phyloP scores from a whole-genome alignment of 75 land plant species.

The Selaginella moellendorffii region DNA sequence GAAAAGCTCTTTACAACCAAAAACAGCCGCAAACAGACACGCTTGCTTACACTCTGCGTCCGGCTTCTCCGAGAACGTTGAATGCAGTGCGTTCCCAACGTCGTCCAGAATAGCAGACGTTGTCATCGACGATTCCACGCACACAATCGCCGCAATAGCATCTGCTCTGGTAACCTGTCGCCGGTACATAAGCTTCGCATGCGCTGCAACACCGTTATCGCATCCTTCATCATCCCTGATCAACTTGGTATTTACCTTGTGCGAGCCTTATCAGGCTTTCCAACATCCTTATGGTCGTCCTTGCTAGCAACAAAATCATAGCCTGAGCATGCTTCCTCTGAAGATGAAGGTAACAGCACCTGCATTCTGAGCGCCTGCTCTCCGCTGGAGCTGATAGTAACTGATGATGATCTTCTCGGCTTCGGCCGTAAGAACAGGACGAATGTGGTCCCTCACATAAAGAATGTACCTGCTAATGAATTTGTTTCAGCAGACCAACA shows the following conservation, averaged over 20 bases:
- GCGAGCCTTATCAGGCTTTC: slow-evolving; percentile 92
- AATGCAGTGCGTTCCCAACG: slow-evolving; percentile 83
- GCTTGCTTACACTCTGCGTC: slow-evolving; percentile 65
- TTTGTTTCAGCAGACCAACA: too few relatives aligned
- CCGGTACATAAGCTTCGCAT: slow-evolving; percentile 92
- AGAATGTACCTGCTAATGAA: slow-evolving; percentile 86
- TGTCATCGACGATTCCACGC: slow-evolving; percentile 95
- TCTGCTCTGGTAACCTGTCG: slow-evolving; percentile 68
- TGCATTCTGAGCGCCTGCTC: slow-evolving; percentile 78
- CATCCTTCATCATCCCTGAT: too few relatives aligned
- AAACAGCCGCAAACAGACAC: too few relatives aligned
- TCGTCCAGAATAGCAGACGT: slow-evolving; percentile 85
- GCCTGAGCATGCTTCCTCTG: too few relatives aligned
- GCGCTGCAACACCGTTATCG: slow-evolving; percentile 53
- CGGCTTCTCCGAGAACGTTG: slow-evolving; percentile 69
- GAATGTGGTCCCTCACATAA: slow-evolving; percentile 55
- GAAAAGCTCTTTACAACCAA: too few relatives aligned
- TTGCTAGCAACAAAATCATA: slow-evolving; percentile 49
- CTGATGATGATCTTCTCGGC: slow-evolving; percentile 70
- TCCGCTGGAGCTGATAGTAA: slow-evolving; percentile 85
- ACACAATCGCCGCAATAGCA: slow-evolving; percentile 82
- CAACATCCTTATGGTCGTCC: slow-evolving; percentile 92
- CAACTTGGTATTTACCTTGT: slow-evolving; percentile 41
- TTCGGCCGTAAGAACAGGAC: slow-evolving; percentile 57
- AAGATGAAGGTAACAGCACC: too few relatives aligned